Base-by-base conservation (phyloP, 2,329 filamentous ascomycete genomes). In the Penicillium sp. region DNA sequence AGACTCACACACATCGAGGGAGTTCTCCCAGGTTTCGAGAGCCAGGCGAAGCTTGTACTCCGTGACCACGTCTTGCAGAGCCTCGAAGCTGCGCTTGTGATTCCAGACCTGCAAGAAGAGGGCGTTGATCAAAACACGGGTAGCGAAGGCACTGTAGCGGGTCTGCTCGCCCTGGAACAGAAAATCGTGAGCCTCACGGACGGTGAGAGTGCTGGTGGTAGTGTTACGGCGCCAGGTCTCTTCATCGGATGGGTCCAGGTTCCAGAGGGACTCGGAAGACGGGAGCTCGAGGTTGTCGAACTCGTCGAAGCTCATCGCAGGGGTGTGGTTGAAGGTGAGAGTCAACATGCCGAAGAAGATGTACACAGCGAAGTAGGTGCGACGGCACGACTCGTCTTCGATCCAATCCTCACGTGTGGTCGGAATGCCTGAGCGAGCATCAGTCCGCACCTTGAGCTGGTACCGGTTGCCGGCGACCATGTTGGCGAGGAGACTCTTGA, bases 51-150 rank as follows among this genome's bases (percentile, higher is more conserved):
- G 88, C 81, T 97, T 97, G 83, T 96, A 97, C 77, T 97, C 94
- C 3, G 93, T 96, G 43, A 97, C 93, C 37, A 97, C 92, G 70
- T 97, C 93, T 76, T 97, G 94, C 40, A 97, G 81, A 49, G 93
- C 92, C 73, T 97, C 92, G n/a, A 93, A 93, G 73, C 91, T 97
- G 69, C 94, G 90, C 84, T 97, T 97, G 79, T 97, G 91, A 71
- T 96, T 96, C 94, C 94, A 99, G 2, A 97, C 93, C 75, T 97
- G 94, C 47, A 99, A 83, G 81, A 97, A 99, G 61, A 99, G 82
- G 11, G 94, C 93, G 69, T 97, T 99, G 82, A 97, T 97, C 90
- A 99, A 95, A 61, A 97, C 91, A 59, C 94, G 90, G 11, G 94
- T 96, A 5, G 92, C 93, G 72, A 97, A 99, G 1, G 93, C 93